phyloP scores from a whole-genome alignment of 1,284 basidiomycete species.

The Pyrrhoderma noxium region DNA sequence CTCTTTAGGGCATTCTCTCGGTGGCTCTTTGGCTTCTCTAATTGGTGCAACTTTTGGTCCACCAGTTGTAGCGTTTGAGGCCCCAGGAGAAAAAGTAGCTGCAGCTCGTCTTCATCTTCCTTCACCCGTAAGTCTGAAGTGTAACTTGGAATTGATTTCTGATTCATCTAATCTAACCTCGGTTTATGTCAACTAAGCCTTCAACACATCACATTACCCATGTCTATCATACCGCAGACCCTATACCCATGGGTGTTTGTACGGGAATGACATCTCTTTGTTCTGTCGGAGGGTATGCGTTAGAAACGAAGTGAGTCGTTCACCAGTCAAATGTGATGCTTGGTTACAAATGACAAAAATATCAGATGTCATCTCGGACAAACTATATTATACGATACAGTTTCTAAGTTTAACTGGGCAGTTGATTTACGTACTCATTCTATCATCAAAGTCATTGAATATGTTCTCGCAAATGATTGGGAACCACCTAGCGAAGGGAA shows the following conservation, averaged over 20 bases:
- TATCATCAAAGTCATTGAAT: conserved; percentile 70
- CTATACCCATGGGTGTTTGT: conserved; percentile 59
- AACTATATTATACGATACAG: conserved; percentile 84
- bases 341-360: conserved; percentile 19
- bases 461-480: conserved; percentile 67
- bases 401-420: conserved; percentile 75
- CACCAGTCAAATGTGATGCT: conserved; percentile 26
- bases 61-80: conserved; percentile 79
- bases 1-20: conserved; percentile 61
- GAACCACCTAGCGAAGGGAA: conserved; percentile 34
- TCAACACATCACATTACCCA: conserved; percentile 59
- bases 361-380: conserved; percentile 75
- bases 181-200: conserved; percentile 30
- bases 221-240: conserved; percentile 67
- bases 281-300: conserved; percentile 51
- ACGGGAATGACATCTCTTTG: conserved; percentile 54
- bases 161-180: not conserved
- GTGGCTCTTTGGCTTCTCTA: conserved; percentile 76
- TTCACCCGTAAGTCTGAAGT: conserved; percentile 35
- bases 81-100: conserved; percentile 72
- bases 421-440: conserved; percentile 74
- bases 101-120: conserved; percentile 74
- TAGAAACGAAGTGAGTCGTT: conserved; percentile 44
- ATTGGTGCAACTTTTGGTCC: conserved; percentile 79
- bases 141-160: not conserved